A percentile compares a stretch with the other conserved stretches of the same genome.
phyloP scores from a whole-genome alignment of 1,284 basidiomycete species.

The Gastroboletus turbinatus region DNA sequence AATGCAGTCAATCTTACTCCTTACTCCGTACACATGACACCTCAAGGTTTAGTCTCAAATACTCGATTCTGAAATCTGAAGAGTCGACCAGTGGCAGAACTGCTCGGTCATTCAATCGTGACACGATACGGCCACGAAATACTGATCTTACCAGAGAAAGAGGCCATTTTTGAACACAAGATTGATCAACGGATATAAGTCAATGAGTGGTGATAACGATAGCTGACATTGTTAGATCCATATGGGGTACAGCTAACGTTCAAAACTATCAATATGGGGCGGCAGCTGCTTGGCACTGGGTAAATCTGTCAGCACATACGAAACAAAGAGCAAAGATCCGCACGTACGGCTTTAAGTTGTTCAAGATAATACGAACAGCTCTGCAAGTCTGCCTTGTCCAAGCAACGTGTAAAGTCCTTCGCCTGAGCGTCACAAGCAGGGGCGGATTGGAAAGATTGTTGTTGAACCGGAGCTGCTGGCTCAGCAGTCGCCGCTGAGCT shows the following conservation, averaged over 20 bases:
- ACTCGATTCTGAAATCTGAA: not conserved
- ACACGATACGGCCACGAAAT: not conserved
- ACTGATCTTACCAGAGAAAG: not conserved
- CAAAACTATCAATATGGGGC: conserved; percentile 51
- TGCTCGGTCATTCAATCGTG: not conserved
- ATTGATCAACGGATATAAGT: not conserved
- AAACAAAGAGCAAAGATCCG: not conserved
- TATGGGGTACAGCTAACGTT: conserved; percentile 3
- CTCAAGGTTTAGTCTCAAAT: not conserved
- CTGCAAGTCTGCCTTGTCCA: conserved; percentile 73
- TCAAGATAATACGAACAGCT: conserved; percentile 83
- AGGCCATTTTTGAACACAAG: not conserved
- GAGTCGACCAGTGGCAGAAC: not conserved
- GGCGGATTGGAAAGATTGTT: conserved; percentile 38
- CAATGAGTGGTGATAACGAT: conserved; percentile 2
- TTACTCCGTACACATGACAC: not conserved
- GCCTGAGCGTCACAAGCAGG: conserved; percentile 70
- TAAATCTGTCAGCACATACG: conserved; percentile 8
- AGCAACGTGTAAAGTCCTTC: conserved; percentile 76
- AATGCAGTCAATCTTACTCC: not conserved
- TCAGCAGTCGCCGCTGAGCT: conserved; percentile 42
- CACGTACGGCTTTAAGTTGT: conserved; percentile 76
- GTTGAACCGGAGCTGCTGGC: conserved; percentile 43
- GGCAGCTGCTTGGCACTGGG: conserved; percentile 75
- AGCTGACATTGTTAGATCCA: conserved; percentile 10